Evolutionary conservation across 495 filamentous ascomycete genomes (phyloP).

Genomic region (Pyrenopolyporus hunteri): DNA sequence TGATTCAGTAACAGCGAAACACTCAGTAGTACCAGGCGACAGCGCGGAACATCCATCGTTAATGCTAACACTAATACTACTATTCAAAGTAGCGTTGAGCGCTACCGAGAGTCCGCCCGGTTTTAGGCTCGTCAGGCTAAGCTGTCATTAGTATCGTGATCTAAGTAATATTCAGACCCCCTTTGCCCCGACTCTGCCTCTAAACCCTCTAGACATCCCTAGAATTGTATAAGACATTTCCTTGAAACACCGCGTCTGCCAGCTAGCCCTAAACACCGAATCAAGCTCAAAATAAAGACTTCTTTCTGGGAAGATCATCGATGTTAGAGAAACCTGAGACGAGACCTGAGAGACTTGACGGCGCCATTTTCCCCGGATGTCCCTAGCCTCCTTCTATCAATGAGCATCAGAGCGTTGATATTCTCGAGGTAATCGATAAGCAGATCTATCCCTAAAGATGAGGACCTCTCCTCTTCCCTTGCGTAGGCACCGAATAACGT

Average conservation of each 20-base stretch:
- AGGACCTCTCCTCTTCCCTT: not conserved
- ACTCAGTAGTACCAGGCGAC: too few relatives aligned
- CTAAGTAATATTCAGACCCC: too few relatives aligned
- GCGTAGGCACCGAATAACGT: slow-evolving; percentile 12
- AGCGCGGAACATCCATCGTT: too few relatives aligned
- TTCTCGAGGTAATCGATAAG: slow-evolving; percentile 9
- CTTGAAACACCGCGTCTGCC: not conserved
- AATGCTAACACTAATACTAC: too few relatives aligned
- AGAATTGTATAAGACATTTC: slow-evolving; percentile 2
- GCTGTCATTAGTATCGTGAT: too few relatives aligned
- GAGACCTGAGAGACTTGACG: not conserved
- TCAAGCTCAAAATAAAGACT: not conserved
- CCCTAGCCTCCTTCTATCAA: not conserved
- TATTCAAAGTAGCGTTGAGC: too few relatives aligned
- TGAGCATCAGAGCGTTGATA: not conserved
- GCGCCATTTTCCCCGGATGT: not conserved
- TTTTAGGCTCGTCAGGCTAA: too few relatives aligned
- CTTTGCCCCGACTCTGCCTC: slow-evolving; percentile 3
- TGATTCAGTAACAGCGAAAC: too few relatives aligned
- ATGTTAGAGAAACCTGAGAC: not conserved
- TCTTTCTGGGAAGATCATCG: slow-evolving; percentile 7
- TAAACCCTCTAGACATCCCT: slow-evolving; percentile 8
- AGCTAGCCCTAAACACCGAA: too few relatives aligned
- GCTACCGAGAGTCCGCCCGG: too few relatives aligned
- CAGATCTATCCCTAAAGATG: slow-evolving; percentile 8